These are phyloP conservation scores for Ophiocordyceps sinensis DNA, from an alignment of 2,329 filamentous ascomycete species.

Conservation along the genomic window DNA sequence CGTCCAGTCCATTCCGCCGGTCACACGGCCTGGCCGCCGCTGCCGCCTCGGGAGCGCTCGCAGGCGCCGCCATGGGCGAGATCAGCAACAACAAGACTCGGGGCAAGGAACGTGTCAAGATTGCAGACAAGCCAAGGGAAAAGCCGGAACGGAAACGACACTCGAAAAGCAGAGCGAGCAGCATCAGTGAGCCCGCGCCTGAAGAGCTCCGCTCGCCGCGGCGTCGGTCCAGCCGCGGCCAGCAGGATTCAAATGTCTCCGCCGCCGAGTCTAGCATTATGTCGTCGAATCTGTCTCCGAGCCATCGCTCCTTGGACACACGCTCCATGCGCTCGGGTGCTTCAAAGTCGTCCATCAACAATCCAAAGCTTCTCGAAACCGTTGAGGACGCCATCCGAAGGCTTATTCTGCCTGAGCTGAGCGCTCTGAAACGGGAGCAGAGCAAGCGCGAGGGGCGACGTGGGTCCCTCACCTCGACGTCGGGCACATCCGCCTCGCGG, in stretches of 20 bases:
- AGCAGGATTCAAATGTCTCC: constrained; percentile 37
- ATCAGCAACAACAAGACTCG: constrained; percentile 29
- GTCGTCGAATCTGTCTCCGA: constrained; percentile 37
- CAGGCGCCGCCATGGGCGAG: constrained; percentile 26
- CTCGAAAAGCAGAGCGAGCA: constrained; percentile 35
- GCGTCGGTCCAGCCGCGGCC: constrained; percentile 35
- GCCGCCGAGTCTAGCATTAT: constrained; percentile 38
- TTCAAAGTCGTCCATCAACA: constrained; percentile 70
- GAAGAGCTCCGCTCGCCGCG: constrained; percentile 32
- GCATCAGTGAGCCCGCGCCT: constrained; percentile 29
- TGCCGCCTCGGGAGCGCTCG: constrained; percentile 17
- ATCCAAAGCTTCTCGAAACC: constrained; percentile 77
- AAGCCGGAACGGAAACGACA: constrained; percentile 34
- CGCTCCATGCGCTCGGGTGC: constrained; percentile 35
- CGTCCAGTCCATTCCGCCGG: constrained; percentile 26
- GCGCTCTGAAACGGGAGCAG: constrained; percentile 80
- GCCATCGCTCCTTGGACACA: constrained; percentile 40
- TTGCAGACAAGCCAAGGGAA: constrained; percentile 26
- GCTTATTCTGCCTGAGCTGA: constrained; percentile 81
- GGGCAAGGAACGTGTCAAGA: constrained; percentile 26
- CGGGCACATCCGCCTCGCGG: constrained; percentile 34
- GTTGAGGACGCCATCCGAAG: constrained; percentile 88
- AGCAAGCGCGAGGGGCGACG: constrained; percentile 59
- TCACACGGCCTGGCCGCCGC: constrained; percentile 20
- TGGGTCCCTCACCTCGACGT: constrained; percentile 45